A percentile compares a stretch with the other conserved stretches of the same genome.
Evolutionary conservation across 768 basidiomycete species (phyloP).

Genomic region (Suillus cothurnatus): DNA sequence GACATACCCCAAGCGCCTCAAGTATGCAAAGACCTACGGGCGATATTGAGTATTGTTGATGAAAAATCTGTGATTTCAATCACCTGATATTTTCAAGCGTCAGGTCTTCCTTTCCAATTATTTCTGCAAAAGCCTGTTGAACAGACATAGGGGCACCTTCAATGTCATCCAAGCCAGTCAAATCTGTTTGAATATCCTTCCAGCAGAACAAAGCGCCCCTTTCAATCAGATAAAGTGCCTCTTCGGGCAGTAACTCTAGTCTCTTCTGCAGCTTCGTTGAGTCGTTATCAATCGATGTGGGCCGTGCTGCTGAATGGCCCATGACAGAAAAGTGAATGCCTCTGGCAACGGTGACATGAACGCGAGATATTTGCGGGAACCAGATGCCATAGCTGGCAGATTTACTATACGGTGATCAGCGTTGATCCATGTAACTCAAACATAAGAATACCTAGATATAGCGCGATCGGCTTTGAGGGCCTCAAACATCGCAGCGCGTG

Average conservation of each 20-base stretch:
- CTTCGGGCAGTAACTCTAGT: constrained; percentile 91
- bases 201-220: constrained; percentile 87
- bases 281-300: constrained; percentile 35
- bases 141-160: constrained; percentile 83
- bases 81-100: constrained; percentile 90
- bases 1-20: constrained; percentile 89
- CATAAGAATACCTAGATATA: constrained; percentile 61
- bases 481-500: constrained; percentile 85
- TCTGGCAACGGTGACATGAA: constrained; percentile 68
- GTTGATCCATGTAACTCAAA: background rate
- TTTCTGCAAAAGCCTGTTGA: constrained; percentile 85
- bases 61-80: constrained; percentile 16
- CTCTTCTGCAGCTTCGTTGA: constrained; percentile 56
- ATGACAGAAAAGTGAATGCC: constrained; percentile 84
- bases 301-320: constrained; percentile 75
- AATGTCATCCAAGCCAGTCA: constrained; percentile 38
- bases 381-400: constrained; percentile 80
- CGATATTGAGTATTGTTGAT: background rate
- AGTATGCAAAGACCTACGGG: constrained; percentile 84
- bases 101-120: constrained; percentile 78
- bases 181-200: constrained; percentile 45
- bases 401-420: constrained; percentile 51
- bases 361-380: constrained; percentile 65
- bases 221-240: constrained; percentile 92
- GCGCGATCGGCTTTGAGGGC: constrained; percentile 73